phyloP scores from a whole-genome alignment of 2,329 filamentous ascomycete species.

The Pseudogymnoascus sp. region DNA sequence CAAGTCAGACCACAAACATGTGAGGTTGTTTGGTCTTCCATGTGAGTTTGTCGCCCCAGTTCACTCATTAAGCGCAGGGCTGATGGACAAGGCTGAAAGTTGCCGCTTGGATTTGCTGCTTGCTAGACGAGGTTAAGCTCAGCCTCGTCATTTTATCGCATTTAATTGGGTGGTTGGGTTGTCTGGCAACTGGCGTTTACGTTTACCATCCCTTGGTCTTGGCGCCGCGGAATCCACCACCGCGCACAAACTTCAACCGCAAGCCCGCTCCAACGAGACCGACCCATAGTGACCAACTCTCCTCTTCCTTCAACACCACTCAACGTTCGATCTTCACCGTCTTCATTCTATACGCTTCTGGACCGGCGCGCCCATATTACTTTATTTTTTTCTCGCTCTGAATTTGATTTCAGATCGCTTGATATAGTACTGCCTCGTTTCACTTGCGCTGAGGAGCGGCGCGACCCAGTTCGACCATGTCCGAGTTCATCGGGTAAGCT shows the following conservation, averaged over 20 bases:
- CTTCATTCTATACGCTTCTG: not conserved
- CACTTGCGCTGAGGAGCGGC: slow-evolving; percentile 3
- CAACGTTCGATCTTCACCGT: slow-evolving; percentile 4
- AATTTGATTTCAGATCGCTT: slow-evolving; percentile 6
- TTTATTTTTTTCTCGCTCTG: slow-evolving; percentile 3
- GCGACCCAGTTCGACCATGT: slow-evolving; percentile 34
- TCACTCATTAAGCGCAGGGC: not conserved
- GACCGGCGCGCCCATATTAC: not conserved
- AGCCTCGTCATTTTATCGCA: not conserved
- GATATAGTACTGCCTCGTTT: slow-evolving; percentile 3
- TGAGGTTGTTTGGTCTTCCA: not conserved
- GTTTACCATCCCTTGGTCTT: slow-evolving; percentile 2
- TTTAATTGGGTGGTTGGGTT: slow-evolving; percentile 2
- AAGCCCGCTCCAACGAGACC: not conserved
- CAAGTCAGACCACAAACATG: not conserved
- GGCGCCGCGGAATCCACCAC: slow-evolving; percentile 7
- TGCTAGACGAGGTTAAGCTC: not conserved
- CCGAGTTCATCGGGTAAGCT: slow-evolving; percentile 52
- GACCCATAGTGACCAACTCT: not conserved
- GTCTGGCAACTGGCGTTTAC: slow-evolving; percentile 6
- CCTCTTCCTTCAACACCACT: slow-evolving; percentile 1
- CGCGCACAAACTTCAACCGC: slow-evolving; percentile 5
- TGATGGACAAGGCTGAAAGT: slow-evolving; percentile 11
- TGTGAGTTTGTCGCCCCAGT: not conserved
- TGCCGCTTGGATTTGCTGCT: not conserved